Evolutionary conservation across 495 filamentous ascomycete genomes (phyloP), one percentile per base, ranked within the genome.

Genomic region (Penicillium odoratum): DNA sequence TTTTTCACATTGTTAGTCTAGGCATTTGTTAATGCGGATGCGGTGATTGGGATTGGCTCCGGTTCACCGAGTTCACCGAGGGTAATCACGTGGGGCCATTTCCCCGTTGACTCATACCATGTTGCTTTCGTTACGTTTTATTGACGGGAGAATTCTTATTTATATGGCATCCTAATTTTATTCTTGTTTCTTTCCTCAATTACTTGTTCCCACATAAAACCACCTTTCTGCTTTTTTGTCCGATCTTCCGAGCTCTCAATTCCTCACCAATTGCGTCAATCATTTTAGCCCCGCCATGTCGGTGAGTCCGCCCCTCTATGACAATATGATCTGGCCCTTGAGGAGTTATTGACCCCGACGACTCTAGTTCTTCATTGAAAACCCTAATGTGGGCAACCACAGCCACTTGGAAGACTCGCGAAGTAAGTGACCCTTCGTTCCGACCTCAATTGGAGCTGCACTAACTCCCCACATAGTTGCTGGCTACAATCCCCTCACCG

Each of bases 401-500:
- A 77, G 76, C 18, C 83, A 85, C 55, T 83, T 89, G 49, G 93
- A 98, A 70, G 92, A 98, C 70, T 97, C 92, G 82, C 81, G 94
- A 73, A 92, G 95, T 92, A 86, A 59, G 79, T 76, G 10, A 49
- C 18, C 53, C 42, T 51, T 40, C 34, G 21, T 57, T 31, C n/a
- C 38, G 0, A 9, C 29, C 15, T 31, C 31, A 56, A 57, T 56
- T 30, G 36, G 15, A 42, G 5, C 38, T 26, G 26, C 34, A n/a
- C 48, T 62, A 48, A 60, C 46, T 48, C 21, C 48, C 36, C 56
- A 33, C 55, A 59, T 62, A 94, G 91, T 94, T 77, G 85, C 84
- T 52, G 91, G 91, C 55, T 91, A 96, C 83, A 97, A 96, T 71
- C 95, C 95, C 60, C 79, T 98, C 50, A 97, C 89, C 29, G 88